Base-by-base conservation (phyloP, 495 filamentous ascomycete genomes). In the Penicillium psychrofluorescens region DNA sequence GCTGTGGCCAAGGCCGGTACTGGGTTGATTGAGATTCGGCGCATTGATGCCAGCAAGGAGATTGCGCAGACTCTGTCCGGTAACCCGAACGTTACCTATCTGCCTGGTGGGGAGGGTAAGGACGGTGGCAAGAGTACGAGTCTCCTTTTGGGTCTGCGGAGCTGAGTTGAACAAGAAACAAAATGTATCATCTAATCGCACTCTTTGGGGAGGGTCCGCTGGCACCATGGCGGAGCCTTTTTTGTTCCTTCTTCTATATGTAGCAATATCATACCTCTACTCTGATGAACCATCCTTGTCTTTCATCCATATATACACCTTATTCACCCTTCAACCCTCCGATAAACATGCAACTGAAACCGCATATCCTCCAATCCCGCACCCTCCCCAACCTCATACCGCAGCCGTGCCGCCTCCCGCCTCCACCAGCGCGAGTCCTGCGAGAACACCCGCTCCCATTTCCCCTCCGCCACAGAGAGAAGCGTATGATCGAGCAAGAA, bases 21-120 rank as follows among this genome's bases (percentile, higher is more conserved):
- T 66, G 92, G 92, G 6, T 73, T 99, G 59, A 88, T 99, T 49
- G 79, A 86, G 81, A 97, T 99, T 59, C 77, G 92, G 67, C 79
- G 89, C 67, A 96, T 99, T 61, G 92, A 99, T 71, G 95, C 92
- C 38, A 91, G 86, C 67, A 87, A 84, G 66, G 94, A 97, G 67
- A 95, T 99, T 67, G 92, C 92, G 22, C 78, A 88, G 74, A 90
- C 88, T 53, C 64, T 99, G 59, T 80, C 90, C 27, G 66, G 63
- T 34, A 99, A 99, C 67, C 91, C 94, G 30, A 97, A 97, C 58
- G 90, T 99, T 37, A 90, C 90, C 29, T 99, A 97, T 67, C 63
- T 99, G 40, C 92, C 92, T 0, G 82, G 87, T 46, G 83, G 80
- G 43, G 77, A 80, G 15, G 77, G 64, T 66, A 78, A 74, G 74